These are phyloP conservation scores for Citrus inodora DNA, from an alignment of 345 rosid species.

Conservation along the genomic window DNA sequence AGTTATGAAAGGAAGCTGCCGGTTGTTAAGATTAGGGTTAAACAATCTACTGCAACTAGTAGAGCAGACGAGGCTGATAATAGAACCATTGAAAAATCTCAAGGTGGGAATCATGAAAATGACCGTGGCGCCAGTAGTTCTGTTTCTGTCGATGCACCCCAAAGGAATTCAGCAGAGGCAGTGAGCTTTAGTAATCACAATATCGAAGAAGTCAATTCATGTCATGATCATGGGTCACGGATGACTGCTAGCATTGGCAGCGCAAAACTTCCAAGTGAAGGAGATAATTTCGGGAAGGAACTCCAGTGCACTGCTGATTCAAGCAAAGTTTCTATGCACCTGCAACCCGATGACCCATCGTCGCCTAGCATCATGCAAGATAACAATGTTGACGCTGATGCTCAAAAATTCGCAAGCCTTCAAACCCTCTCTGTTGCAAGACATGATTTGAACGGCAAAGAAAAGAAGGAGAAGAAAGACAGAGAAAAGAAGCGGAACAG, in stretches of 20 bases:
- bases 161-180: conserved; percentile 60
- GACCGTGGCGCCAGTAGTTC: conserved; percentile 69
- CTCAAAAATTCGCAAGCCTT: conserved; percentile 60
- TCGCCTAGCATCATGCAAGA: conserved; percentile 42
- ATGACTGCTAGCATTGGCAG: conserved; percentile 97
- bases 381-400: conserved; percentile 43
- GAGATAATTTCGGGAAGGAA: conserved; percentile 69
- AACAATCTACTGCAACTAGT: conserved; percentile 60
- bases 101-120: conserved; percentile 49
- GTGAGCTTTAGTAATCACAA: conserved; percentile 69
- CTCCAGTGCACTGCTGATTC: conserved; percentile 99
- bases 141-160: conserved; percentile 95
- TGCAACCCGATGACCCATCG: conserved; percentile 36
- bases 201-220: conserved; percentile 87
- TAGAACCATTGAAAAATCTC: conserved; percentile 64
- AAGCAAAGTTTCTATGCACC: conserved; percentile 45
- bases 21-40: conserved; percentile 71
- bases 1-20: conserved; percentile 57
- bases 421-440: conserved; percentile 50
- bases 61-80: conserved; percentile 68
- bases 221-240: conserved; percentile 78
- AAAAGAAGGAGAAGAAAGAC: conserved; percentile 48
- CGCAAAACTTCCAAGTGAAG: conserved; percentile 63
- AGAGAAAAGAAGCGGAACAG: conserved; percentile 63
- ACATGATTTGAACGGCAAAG: conserved; percentile 32